Conservation (phyloP, 1,284 basidiomycete species). For the Marasmius fiardii region DNA sequence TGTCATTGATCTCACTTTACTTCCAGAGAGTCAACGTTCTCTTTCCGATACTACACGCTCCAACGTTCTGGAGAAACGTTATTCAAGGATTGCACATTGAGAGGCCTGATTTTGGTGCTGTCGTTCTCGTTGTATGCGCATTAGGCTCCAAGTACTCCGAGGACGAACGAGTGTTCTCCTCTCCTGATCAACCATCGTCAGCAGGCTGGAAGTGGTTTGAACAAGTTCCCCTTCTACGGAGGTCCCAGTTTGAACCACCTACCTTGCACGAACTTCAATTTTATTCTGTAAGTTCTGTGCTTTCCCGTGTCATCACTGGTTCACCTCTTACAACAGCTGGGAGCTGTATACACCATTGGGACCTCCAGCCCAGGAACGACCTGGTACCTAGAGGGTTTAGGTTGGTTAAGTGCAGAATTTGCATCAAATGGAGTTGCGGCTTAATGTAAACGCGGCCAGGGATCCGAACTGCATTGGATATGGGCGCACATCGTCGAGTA, state of each 20-base stretch:
- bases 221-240: background rate
- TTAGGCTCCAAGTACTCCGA: background rate
- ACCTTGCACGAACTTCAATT: background rate
- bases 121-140: slow-evolving; percentile 9
- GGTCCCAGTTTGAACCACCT: background rate
- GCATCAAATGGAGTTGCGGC: background rate
- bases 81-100: slow-evolving; percentile 1
- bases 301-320: background rate
- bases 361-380: background rate
- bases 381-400: background rate
- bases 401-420: background rate
- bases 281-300: background rate
- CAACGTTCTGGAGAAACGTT: slow-evolving; percentile 4
- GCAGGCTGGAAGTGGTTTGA: background rate
- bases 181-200: background rate
- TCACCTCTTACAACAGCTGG: background rate
- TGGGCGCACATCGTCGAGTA: background rate
- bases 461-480: background rate
- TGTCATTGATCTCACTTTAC: background rate
- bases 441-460: background rate
- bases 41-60: slow-evolving; percentile 6
- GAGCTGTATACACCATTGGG: background rate
- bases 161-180: background rate
- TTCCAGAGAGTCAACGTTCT: background rate
- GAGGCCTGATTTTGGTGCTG: slow-evolving; percentile 2